Conservation (phyloP, 345 rosid genomes). For the Eucalyptus victrix region DNA sequence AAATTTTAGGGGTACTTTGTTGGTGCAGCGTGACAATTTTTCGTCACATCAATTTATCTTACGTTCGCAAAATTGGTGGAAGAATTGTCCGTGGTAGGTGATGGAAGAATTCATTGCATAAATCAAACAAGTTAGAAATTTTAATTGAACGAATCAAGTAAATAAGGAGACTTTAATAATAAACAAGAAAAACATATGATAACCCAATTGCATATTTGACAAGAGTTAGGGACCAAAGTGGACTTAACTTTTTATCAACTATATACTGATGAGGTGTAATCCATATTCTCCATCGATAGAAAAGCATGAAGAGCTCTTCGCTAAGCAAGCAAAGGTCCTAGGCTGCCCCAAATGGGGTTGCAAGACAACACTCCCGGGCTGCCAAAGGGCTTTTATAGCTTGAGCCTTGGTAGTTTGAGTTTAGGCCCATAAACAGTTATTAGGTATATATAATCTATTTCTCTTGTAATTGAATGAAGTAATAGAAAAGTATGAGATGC, state of each 20-base stretch:
- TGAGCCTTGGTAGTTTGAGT: too few relatives aligned
- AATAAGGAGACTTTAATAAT: background rate
- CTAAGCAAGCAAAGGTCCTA: too few relatives aligned
- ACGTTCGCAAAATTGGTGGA: background rate
- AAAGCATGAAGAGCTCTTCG: too few relatives aligned
- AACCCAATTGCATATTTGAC: background rate
- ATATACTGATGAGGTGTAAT: too few relatives aligned
- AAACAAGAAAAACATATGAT: background rate
- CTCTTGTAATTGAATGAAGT: too few relatives aligned
- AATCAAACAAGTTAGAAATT: background rate
- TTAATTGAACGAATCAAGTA: background rate
- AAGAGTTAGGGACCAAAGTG: background rate
- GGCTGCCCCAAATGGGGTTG: too few relatives aligned
- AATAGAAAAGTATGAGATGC: too few relatives aligned
- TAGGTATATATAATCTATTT: too few relatives aligned
- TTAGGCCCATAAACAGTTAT: too few relatives aligned
- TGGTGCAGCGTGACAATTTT: background rate
- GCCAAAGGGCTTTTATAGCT: too few relatives aligned
- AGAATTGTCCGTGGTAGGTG: background rate
- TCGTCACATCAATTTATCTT: background rate
- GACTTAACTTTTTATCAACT: background rate
- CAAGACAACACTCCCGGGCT: too few relatives aligned
- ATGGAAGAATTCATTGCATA: background rate
- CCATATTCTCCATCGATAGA: rapidly evolving
- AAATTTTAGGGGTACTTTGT: background rate